These are phyloP conservation scores for Ascocoryne sarcoides DNA, from an alignment of 2,329 filamentous ascomycete species.

Conservation along the genomic window DNA sequence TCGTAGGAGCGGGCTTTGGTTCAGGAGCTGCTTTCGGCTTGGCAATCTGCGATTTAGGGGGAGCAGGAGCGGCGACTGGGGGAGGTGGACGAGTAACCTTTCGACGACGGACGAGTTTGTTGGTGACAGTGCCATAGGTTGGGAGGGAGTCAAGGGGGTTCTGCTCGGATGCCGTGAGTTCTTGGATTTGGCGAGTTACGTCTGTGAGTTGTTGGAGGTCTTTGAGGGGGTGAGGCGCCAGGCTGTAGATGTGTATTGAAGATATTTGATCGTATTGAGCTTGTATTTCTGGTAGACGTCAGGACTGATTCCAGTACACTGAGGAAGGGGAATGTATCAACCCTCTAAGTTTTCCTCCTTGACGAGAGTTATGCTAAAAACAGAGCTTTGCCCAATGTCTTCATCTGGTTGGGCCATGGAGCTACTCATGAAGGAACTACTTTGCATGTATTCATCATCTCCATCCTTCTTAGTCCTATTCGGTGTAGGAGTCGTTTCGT, in stretches of 20 bases:
- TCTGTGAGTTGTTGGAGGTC: slow-evolving; percentile 66
- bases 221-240: slow-evolving; percentile 62
- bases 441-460: slow-evolving; percentile 60
- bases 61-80: slow-evolving; percentile 29
- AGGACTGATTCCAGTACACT: slow-evolving; percentile 32
- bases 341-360: slow-evolving; percentile 63
- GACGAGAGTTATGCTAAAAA: slow-evolving; percentile 56
- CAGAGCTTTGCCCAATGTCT: slow-evolving; percentile 41
- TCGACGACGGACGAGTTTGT: slow-evolving; percentile 53
- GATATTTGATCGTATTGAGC: slow-evolving; percentile 61
- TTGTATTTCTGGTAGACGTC: slow-evolving; percentile 46
- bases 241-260: slow-evolving; percentile 80
- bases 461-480: slow-evolving; percentile 41
- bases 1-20: slow-evolving; percentile 6
- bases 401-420: slow-evolving; percentile 50
- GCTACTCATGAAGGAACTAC: slow-evolving; percentile 58
- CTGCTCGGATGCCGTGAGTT: slow-evolving; percentile 45
- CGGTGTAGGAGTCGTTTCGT: slow-evolving; percentile 23
- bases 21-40: slow-evolving; percentile 7
- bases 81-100: slow-evolving; percentile 22
- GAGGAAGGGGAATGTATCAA: slow-evolving; percentile 2
- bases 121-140: slow-evolving; percentile 66
- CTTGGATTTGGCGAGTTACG: slow-evolving; percentile 52
- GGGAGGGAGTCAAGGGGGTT: slow-evolving; percentile 51
- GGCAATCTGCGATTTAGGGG: slow-evolving; percentile 15